phyloP scores from a whole-genome alignment of 345 rosid genomes.

The Moringa oleifera region DNA sequence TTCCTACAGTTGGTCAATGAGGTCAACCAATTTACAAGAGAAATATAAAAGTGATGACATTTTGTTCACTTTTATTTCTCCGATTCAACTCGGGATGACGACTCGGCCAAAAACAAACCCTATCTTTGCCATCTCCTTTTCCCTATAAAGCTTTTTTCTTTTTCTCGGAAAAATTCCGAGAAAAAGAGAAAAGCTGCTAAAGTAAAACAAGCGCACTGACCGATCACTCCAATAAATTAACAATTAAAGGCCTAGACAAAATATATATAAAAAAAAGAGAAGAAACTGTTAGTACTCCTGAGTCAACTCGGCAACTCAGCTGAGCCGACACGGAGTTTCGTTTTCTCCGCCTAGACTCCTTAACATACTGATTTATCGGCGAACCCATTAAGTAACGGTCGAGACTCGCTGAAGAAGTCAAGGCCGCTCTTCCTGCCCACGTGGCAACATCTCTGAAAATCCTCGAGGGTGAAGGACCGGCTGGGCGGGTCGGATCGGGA shows the following conservation, averaged over 20 bases:
- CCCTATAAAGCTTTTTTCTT: too few relatives aligned
- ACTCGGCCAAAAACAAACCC: constrained; percentile 18
- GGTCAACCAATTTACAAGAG: constrained; percentile 32
- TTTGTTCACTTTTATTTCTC: too few relatives aligned
- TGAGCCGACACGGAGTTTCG: constrained; percentile 15
- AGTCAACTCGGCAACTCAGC: constrained; percentile 16
- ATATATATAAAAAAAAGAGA: constrained; percentile 3
- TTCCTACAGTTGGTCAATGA: constrained; percentile 19
- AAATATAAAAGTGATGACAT: too few relatives aligned
- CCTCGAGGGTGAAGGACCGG: constrained; percentile 32
- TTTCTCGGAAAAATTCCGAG: too few relatives aligned
- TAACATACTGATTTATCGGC: constrained; percentile 30
- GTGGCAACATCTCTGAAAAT: constrained; percentile 53
- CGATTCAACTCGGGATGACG: constrained; percentile 34
- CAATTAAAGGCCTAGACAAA: neutral
- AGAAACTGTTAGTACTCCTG: neutral
- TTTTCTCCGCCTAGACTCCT: neutral
- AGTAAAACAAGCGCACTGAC: too few relatives aligned
- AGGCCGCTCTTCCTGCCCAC: constrained; percentile 27
- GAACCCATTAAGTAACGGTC: constrained; percentile 57
- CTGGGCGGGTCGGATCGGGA: constrained; percentile 29
- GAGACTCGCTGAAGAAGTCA: constrained; percentile 37
- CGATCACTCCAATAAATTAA: too few relatives aligned
- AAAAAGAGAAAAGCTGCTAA: too few relatives aligned
- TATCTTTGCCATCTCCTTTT: constrained; percentile 31